phyloP scores from a whole-genome alignment of 345 rosid genomes.

The Streptanthus diversifolius region DNA sequence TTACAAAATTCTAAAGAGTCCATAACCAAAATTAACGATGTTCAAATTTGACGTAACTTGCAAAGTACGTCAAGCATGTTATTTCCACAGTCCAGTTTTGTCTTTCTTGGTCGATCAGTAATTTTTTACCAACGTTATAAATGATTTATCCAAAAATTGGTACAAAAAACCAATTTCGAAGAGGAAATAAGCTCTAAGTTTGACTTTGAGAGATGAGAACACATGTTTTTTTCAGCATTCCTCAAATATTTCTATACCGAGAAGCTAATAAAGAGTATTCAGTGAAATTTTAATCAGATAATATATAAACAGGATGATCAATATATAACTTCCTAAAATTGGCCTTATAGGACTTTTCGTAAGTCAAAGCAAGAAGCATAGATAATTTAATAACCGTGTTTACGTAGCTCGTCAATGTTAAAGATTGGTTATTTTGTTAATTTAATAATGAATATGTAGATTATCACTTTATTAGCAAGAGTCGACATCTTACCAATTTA shows the following conservation, averaged over 20 bases:
- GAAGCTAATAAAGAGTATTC: not conserved
- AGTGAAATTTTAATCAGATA: not conserved
- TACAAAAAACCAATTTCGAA: not conserved
- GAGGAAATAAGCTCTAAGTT: not conserved
- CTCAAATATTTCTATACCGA: not conserved
- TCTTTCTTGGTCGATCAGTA: no score
- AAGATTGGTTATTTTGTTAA: not conserved
- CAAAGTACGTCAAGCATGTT: slow-evolving; percentile 21
- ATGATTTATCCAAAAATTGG: not conserved
- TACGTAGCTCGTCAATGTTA: not conserved
- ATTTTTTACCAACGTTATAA: not conserved
- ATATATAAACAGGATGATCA: not conserved
- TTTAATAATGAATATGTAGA: not conserved
- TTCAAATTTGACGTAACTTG: slow-evolving; percentile 34
- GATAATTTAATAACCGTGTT: not conserved
- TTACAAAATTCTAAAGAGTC: not conserved
- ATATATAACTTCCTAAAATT: not conserved
- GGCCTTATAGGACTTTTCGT: not conserved
- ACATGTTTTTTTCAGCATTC: not conserved
- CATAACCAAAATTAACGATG: not conserved
- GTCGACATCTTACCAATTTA: not conserved
- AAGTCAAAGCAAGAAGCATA: not conserved
- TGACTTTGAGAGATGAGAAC: not conserved
- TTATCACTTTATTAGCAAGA: not conserved
- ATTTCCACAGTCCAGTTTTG: not conserved